Base-by-base conservation (phyloP, 2,329 filamentous ascomycete genomes). In the Diaporthe humulicola region DNA sequence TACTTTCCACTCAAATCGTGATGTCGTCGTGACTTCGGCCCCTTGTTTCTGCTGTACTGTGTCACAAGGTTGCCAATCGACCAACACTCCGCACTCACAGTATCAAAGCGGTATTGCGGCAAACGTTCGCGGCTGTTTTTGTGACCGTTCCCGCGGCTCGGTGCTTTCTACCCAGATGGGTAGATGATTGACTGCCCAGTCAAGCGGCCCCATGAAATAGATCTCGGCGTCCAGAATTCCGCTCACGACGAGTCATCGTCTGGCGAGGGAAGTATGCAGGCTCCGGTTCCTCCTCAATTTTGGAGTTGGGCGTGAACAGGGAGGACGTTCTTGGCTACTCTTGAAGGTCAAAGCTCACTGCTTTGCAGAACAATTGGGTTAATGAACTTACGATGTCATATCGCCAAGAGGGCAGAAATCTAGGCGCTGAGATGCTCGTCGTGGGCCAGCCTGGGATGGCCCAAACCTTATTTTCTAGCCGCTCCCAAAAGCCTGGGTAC, bases 371-470 rank as follows among this genome's bases (percentile, higher is more conserved):
- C 45, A 25, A 67, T 28, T 19, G 33, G 22, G 25, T n/a, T 38
- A 8, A 38, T 14, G 12, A 67, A 33, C 45, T 67, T 52, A 25
- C 61, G 45, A 67, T 67, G 30, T 52, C 61, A 54, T 69, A n/a
- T 28, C 22, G 64, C 64, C 64, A 69, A 69, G 64, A 38, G 8
- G 45, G 64, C 42, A 38, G 48, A 40, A 38, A 69, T 12, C 22
- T 48, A 40, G 8, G 45, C 45, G 42, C 45, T 67, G 61, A 67
- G 45, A 52, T 67, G 61, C 30, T 38, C 36, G 30, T 38, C 61
- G 19, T 19, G 30, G 42, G 12, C 12, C 5, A 17, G 22, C 45
- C 64, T 22, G 48, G 64, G 45, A 69, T 69, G 30, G 1, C n/a
- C 33, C 9, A 10, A 69, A 52, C 45, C 14, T 19, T 17, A 54